phyloP scores from a whole-genome alignment of 1,139 yeast species.

The Diutina ranongensis region DNA sequence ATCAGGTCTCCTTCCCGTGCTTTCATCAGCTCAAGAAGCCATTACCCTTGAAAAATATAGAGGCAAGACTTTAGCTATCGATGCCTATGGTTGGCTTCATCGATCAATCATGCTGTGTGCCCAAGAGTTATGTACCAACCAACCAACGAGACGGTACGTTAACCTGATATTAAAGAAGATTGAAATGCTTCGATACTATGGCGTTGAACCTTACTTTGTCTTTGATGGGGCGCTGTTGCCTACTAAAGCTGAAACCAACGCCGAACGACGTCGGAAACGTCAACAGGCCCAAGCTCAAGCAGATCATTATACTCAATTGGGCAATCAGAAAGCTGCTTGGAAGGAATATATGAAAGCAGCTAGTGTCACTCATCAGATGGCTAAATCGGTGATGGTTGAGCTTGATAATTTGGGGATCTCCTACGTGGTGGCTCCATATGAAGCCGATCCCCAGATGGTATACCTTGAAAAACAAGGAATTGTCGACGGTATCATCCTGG shows the following conservation, averaged over 20 bases:
- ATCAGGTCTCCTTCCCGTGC: slow-evolving; percentile 60
- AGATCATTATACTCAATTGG: slow-evolving; percentile 32
- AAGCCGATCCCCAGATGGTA: slow-evolving; percentile 96
- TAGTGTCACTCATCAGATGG: slow-evolving; percentile 86
- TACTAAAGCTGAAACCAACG: slow-evolving; percentile 67
- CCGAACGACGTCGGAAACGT: slow-evolving; percentile 46
- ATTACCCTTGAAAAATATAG: slow-evolving; percentile 47
- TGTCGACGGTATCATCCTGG: slow-evolving; percentile 83
- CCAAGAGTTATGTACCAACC: slow-evolving; percentile 61
- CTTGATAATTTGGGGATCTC: slow-evolving; percentile 47
- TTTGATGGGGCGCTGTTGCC: slow-evolving; percentile 89
- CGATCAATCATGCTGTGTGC: slow-evolving; percentile 79
- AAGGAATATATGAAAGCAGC: slow-evolving; percentile 70
- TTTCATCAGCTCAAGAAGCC: slow-evolving; percentile 60
- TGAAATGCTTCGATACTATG: slow-evolving; percentile 52
- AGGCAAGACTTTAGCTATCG: slow-evolving; percentile 80
- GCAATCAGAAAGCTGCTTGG: slow-evolving; percentile 50
- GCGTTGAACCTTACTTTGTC: slow-evolving; percentile 76
- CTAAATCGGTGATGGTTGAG: slow-evolving; percentile 69
- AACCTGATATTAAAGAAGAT: slow-evolving; percentile 52
- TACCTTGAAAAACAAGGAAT: slow-evolving; percentile 64
- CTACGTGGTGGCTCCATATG: slow-evolving; percentile 93
- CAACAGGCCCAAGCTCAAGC: slow-evolving; percentile 49
- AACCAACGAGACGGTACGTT: slow-evolving; percentile 58
- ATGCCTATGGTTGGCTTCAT: slow-evolving; percentile 96